A percentile compares a stretch with the other conserved stretches of the same genome.
These are phyloP conservation scores for Anthostomella pinea DNA, from an alignment of 2,329 filamentous ascomycete species.

Conservation along the genomic window DNA sequence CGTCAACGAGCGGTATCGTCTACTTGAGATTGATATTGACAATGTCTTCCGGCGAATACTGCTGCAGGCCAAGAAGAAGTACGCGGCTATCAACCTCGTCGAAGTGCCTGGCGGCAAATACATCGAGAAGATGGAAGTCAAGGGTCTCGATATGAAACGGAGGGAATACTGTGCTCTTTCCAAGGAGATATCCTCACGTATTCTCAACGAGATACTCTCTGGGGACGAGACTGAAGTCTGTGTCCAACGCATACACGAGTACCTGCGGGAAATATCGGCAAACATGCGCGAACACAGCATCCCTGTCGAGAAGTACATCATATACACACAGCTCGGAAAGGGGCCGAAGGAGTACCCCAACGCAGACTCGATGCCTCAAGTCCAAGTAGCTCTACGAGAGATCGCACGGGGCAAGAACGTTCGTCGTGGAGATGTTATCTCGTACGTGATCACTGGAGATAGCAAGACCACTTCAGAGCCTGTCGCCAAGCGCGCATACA, in stretches of 20 bases:
- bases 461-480: slow-evolving; percentile 58
- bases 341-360: slow-evolving; percentile 91
- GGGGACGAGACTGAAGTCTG: slow-evolving; percentile 89
- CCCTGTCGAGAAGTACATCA: slow-evolving; percentile 85
- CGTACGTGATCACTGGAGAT: slow-evolving; percentile 87
- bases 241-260: slow-evolving; percentile 87
- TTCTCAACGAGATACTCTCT: slow-evolving; percentile 92
- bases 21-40: slow-evolving; percentile 97
- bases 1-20: slow-evolving; percentile 88
- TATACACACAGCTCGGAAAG: slow-evolving; percentile 96
- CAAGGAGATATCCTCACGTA: slow-evolving; percentile 86
- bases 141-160: slow-evolving; percentile 96
- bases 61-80: slow-evolving; percentile 98
- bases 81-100: slow-evolving; percentile 91
- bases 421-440: slow-evolving; percentile 92
- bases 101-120: slow-evolving; percentile 80
- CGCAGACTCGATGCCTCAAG: slow-evolving; percentile 91
- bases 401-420: slow-evolving; percentile 82
- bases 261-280: slow-evolving; percentile 76
- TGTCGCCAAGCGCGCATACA: slow-evolving; percentile 85
- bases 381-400: slow-evolving; percentile 89
- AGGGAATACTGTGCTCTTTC: slow-evolving; percentile 95
- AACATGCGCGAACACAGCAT: slow-evolving; percentile 82
- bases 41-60: slow-evolving; percentile 93
- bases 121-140: slow-evolving; percentile 93